Evolutionary conservation across 2,329 filamentous ascomycete genomes (phyloP).

Genomic region (Trichophyton mentagrophytes): DNA sequence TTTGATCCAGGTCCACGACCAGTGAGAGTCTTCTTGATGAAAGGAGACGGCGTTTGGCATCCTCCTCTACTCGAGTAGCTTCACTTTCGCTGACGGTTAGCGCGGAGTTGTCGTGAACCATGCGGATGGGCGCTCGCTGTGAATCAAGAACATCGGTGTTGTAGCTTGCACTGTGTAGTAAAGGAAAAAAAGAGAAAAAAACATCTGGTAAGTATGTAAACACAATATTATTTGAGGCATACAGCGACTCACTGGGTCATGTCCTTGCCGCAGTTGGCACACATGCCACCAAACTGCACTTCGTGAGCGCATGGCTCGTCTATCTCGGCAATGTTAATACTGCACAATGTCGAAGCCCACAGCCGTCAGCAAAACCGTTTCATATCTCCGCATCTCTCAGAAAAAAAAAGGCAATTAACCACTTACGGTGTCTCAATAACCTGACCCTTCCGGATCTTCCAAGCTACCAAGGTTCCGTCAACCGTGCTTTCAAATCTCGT

Average conservation of each 20-base stretch:
- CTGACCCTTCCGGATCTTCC: conserved; percentile 50
- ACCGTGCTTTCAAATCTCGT: conserved; percentile 71
- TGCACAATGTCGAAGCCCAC: conserved; percentile 17
- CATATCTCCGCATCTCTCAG: background rate
- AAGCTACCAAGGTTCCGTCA: conserved; percentile 65
- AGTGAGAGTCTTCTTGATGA: conserved; percentile 73
- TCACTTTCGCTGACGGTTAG: conserved; percentile 74
- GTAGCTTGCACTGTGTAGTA: conserved; percentile 49
- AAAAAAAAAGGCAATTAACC: background rate
- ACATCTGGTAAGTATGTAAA: background rate
- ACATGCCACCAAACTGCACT: conserved; percentile 80
- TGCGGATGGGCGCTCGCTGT: conserved; percentile 81
- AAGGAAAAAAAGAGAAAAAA: background rate
- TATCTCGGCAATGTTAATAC: conserved; percentile 54
- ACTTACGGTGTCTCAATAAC: conserved; percentile 33
- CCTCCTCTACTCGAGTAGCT: conserved; percentile 69
- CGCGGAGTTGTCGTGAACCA: conserved; percentile 81
- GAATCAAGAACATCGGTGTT: conserved; percentile 67
- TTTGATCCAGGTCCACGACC: conserved; percentile 95
- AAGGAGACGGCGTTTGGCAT: conserved; percentile 71
- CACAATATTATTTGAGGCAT: background rate
- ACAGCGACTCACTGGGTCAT: conserved; percentile 61
- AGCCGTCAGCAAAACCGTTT: background rate
- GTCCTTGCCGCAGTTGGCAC: conserved; percentile 84
- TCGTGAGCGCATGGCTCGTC: conserved; percentile 87